Percentiles rank a stretch among this genome's conserved stretches.
Conservation (phyloP, 2,329 filamentous ascomycete genomes). For the Pestalotiopsis sp. region DNA sequence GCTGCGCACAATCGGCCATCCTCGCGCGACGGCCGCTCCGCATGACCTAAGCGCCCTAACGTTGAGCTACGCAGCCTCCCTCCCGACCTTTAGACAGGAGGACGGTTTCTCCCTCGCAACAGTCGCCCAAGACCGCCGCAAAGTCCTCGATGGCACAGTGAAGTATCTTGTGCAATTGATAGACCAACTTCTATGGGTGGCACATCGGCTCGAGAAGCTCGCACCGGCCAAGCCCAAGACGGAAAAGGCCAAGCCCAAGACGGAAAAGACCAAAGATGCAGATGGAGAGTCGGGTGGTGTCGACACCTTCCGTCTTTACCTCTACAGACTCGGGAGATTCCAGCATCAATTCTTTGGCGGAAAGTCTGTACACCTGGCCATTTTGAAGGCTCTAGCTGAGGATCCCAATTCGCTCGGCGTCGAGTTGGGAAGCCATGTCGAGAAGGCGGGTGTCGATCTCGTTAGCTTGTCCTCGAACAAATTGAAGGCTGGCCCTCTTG, state of each 20-base stretch:
- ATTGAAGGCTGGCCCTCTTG: no score
- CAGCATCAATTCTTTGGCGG: no score
- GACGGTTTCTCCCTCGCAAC: not conserved
- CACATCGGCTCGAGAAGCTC: not conserved
- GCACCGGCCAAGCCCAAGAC: not conserved
- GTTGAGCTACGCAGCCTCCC: constrained; percentile 18
- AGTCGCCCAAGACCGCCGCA: not conserved
- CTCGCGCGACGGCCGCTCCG: not conserved
- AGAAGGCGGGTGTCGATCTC: no score
- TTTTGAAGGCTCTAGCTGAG: not conserved
- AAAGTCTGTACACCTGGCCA: not conserved
- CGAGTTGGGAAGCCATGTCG: no score
- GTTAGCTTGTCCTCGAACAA: no score
- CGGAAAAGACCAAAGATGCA: not conserved
- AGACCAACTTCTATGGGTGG: constrained; percentile 12
- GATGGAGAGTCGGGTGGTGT: not conserved
- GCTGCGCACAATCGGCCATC: not conserved
- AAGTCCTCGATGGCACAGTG: not conserved
- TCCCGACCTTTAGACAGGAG: constrained; percentile 1
- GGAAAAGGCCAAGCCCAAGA: not conserved
- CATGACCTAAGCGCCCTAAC: constrained; percentile 3
- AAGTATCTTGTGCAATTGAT: not conserved
- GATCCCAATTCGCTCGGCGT: no score
- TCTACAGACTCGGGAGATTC: no score
- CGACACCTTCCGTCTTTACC: not conserved